phyloP scores from a whole-genome alignment of 2,329 filamentous ascomycete genomes.

The Sclerotinia subarctica region DNA sequence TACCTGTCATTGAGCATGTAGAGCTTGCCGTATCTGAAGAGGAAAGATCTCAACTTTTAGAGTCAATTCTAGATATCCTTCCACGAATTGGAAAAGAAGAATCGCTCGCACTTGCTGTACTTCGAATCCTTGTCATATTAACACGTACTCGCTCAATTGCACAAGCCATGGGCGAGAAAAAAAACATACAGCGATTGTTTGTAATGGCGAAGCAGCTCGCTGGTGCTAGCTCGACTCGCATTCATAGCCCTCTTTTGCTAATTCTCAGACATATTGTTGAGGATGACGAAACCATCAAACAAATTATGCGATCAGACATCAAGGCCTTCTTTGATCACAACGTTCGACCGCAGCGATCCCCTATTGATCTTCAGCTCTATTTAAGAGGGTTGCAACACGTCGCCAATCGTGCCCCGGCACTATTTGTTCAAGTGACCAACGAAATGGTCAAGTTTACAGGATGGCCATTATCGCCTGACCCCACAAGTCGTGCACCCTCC shows the following conservation, averaged over 20 bases:
- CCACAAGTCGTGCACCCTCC: constrained; percentile 45
- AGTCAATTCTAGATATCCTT: constrained; percentile 76
- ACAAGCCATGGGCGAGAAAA: constrained; percentile 75
- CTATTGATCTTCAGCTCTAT: constrained; percentile 68
- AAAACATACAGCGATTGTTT: constrained; percentile 84
- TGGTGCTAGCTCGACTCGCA: constrained; percentile 69
- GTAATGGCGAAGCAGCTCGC: constrained; percentile 93
- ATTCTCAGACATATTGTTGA: constrained; percentile 91
- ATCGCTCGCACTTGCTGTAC: constrained; percentile 75
- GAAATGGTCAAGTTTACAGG: constrained; percentile 74
- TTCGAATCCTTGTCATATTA: constrained; percentile 81
- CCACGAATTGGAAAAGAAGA: constrained; percentile 87
- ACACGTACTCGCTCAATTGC: constrained; percentile 77
- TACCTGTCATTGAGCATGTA: constrained; percentile 57
- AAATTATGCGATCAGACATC: constrained; percentile 91
- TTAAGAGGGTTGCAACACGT: constrained; percentile 74
- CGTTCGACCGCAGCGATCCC: constrained; percentile 49
- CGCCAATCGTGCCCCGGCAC: constrained; percentile 73
- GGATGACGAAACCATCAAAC: constrained; percentile 84
- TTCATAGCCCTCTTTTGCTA: constrained; percentile 65
- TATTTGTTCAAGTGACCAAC: constrained; percentile 85
- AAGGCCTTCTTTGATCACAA: constrained; percentile 65
- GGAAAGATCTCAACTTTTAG: constrained; percentile 69
- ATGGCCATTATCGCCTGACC: constrained; percentile 47
- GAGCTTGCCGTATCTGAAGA: constrained; percentile 61